These are phyloP conservation scores for Microbotryum silenes-acaulis DNA, from an alignment of 1,284 basidiomycete species.

Conservation along the genomic window DNA sequence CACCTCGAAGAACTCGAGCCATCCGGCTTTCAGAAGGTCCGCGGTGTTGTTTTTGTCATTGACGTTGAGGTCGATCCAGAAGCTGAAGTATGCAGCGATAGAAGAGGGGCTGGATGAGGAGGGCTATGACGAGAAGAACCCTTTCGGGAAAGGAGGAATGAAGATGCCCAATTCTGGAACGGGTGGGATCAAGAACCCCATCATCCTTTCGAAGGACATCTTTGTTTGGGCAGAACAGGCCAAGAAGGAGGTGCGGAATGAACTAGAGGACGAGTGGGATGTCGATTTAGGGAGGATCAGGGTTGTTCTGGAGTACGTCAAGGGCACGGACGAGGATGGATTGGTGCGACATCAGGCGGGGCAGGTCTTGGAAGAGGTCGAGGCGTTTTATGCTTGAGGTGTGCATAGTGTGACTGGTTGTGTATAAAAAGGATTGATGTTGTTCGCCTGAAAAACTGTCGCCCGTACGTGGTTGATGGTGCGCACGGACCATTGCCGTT, in stretches of 20 bases:
- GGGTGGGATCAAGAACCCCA: not conserved
- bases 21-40: conserved; percentile 70
- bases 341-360: conserved; percentile 69
- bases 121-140: not conserved
- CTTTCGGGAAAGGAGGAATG: conserved; percentile 12
- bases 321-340: conserved; percentile 62
- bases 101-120: conserved; percentile 17
- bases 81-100: conserved; percentile 39
- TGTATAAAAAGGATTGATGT: too few relatives aligned
- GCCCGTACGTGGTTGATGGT: too few relatives aligned
- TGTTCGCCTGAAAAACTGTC: too few relatives aligned
- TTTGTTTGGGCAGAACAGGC: too few relatives aligned
- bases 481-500: too few relatives aligned
- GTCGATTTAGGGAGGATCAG: conserved; percentile 46
- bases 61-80: conserved; percentile 44
- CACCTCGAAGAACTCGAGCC: conserved; percentile 53
- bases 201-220: too few relatives aligned
- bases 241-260: conserved; percentile 18
- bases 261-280: conserved; percentile 39
- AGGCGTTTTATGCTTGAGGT: conserved; percentile 1
- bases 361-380: conserved; percentile 53
- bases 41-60: conserved; percentile 68
- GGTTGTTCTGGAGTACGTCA: conserved; percentile 61
- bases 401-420: not conserved
- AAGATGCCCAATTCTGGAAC: conserved; percentile 19